Evolutionary conservation across 345 rosid species (phyloP).

Genomic region (Citropsis articulata): DNA sequence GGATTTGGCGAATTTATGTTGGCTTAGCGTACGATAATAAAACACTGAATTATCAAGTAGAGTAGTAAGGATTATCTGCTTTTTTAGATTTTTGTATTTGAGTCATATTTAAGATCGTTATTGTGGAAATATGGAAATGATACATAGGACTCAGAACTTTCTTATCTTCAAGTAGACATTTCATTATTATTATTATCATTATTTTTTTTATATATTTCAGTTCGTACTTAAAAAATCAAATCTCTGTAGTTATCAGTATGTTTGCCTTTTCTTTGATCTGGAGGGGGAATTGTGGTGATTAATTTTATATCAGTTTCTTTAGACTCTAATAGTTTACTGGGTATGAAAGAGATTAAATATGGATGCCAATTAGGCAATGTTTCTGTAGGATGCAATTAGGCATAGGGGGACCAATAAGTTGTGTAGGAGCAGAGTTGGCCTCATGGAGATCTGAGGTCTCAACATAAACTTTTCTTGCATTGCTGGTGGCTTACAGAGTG

Average conservation of each 20-base stretch:
- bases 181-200: not conserved
- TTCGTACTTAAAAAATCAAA: not conserved
- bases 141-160: not conserved
- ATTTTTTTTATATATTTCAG: not conserved
- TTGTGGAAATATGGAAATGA: not conserved
- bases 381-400: not conserved
- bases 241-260: not conserved
- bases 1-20: not conserved
- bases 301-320: not conserved
- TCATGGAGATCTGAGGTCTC: not conserved
- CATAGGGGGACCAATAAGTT: not conserved
- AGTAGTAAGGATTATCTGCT: not conserved
- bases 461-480: not conserved
- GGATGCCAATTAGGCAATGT: not conserved
- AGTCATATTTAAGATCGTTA: not conserved
- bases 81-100: not conserved
- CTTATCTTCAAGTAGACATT: not conserved
- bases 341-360: not conserved
- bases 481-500: not conserved
- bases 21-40: not conserved
- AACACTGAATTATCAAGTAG: not conserved
- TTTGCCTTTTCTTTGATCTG: not conserved
- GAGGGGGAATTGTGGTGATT: not conserved
- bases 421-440: not conserved
- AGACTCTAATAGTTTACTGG: not conserved